Percentiles rank a stretch among this genome's conserved stretches.
phyloP scores from a whole-genome alignment of 2,329 filamentous ascomycete genomes.

The Fonsecaea multimorphosa region DNA sequence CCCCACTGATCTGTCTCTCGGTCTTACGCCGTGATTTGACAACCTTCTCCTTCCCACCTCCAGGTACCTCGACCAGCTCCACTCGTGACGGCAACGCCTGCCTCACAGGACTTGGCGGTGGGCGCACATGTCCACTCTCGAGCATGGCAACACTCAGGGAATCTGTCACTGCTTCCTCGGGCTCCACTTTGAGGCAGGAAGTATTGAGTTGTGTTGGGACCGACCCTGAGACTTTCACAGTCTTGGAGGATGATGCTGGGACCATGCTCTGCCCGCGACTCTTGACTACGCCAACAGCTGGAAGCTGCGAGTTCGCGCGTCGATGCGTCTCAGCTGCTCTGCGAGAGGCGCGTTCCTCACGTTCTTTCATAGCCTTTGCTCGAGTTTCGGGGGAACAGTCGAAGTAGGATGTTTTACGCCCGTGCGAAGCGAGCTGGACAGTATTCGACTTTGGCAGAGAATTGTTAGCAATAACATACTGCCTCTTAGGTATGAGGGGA shows the following conservation, averaged over 20 bases:
- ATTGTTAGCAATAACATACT: constrained; percentile 1
- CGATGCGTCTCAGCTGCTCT: constrained; percentile 20
- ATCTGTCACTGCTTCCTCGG: constrained; percentile 1
- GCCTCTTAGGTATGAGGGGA: constrained; percentile 23
- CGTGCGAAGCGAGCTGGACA: constrained; percentile 5
- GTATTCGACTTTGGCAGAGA: constrained; percentile 11
- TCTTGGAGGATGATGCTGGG: constrained; percentile 3
- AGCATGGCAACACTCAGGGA: constrained; percentile 23
- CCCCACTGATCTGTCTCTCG: constrained; percentile 32
- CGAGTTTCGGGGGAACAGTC: constrained; percentile 25
- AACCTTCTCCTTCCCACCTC: constrained; percentile 29
- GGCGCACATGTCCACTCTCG: constrained; percentile 25
- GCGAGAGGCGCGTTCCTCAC: constrained; percentile 22
- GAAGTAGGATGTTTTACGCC: constrained; percentile 25
- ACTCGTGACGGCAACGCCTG: constrained; percentile 10
- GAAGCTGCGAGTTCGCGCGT: constrained; percentile 17
- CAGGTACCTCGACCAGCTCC: constrained; percentile 22
- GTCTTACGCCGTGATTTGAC: constrained; percentile 27
- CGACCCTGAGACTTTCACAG: neutral
- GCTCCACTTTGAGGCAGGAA: neutral
- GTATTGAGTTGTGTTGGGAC: neutral
- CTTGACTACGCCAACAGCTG: neutral
- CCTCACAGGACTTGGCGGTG: neutral
- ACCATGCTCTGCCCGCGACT: constrained; percentile 8
- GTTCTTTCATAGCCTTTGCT: constrained; percentile 21